Evolutionary conservation across 495 filamentous ascomycete genomes (phyloP), one percentile per base, ranked within the genome.

Genomic region (Xylaria telfairii): DNA sequence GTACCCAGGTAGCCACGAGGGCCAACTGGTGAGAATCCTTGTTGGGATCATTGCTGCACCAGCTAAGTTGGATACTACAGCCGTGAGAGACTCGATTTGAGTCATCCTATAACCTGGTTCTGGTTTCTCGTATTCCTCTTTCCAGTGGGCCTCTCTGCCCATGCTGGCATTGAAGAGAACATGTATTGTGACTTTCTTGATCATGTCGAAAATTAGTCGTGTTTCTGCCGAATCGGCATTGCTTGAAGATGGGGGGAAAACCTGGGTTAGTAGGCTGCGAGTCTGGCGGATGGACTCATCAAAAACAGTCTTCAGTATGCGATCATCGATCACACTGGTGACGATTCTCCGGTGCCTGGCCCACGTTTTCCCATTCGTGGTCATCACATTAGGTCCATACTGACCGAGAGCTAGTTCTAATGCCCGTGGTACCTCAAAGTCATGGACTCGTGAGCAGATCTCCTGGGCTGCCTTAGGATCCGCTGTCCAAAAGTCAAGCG

Each of bases 371-470:
- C 74, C 74, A 74, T 77, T 62, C 21, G 62, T 70, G 1, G 72
- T 80, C 47, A 80, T 65, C 28, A 78, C 68, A 71, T 78, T 80
- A 19, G 65, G 68, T 30, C 76, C 77, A 42, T 78, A 77, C 53
- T 67, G 65, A 26, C 24, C 74, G 54, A 79, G 69, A 46, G 77
- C 72, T 26, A 77, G 24, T 28, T 57, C 66, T 24, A 66, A 59
- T 21, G 76, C 41, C 24, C 68, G 72, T 15, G 65, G 13, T 42
- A 72, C 70, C 41, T 73, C 60, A 61, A 79, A 79, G 71, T 78
- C 76, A 49, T 66, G 64, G 9, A 74, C 72, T 1, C 77, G 76
- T 37, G 61, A 30, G 34, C 77, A 63, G 13, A 79, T 62, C 69
- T 79, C 72, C 17, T 34, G 19, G 21, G 56, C 61, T 24, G 75